Percentiles rank a stretch among this genome's conserved stretches.
phyloP scores from a whole-genome alignment of 345 rosid species.

The Citrus maxima region DNA sequence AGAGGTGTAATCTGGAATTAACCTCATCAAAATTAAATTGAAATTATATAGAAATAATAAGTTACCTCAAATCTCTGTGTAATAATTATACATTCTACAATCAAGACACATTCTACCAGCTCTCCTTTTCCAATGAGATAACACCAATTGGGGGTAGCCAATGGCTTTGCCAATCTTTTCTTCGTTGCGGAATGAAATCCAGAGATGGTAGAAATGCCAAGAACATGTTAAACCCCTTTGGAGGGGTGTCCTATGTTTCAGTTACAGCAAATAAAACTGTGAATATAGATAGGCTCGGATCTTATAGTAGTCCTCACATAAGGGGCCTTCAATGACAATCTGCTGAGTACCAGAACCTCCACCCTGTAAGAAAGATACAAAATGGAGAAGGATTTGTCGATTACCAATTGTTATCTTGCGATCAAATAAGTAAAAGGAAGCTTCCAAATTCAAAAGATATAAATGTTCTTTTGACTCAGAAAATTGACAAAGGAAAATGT shows the following conservation, averaged over 20 bases:
- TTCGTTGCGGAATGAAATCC: background rate
- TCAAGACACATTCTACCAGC: too few relatives aligned
- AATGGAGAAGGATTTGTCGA: background rate
- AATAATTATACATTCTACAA: too few relatives aligned
- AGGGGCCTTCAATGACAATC: constrained; percentile 85
- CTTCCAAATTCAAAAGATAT: background rate
- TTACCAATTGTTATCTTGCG: background rate
- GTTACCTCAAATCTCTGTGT: too few relatives aligned
- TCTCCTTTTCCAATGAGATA: too few relatives aligned
- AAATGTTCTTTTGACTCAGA: background rate
- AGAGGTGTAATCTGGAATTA: too few relatives aligned
- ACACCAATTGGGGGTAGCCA: too few relatives aligned
- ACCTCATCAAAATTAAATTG: too few relatives aligned
- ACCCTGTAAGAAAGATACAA: constrained; percentile 39
- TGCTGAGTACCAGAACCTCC: constrained; percentile 86
- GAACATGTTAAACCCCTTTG: background rate
- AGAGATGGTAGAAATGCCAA: background rate
- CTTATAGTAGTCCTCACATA: constrained; percentile 89
- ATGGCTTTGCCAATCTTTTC: background rate
- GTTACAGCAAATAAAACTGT: constrained; percentile 77
- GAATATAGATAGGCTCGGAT: constrained; percentile 83
- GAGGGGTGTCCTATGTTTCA: background rate
- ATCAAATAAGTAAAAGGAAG: background rate
- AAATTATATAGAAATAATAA: too few relatives aligned
- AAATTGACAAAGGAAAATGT: background rate